Conservation (phyloP, 306 rosid genomes). For the Vigna reflexopilosa region DNA sequence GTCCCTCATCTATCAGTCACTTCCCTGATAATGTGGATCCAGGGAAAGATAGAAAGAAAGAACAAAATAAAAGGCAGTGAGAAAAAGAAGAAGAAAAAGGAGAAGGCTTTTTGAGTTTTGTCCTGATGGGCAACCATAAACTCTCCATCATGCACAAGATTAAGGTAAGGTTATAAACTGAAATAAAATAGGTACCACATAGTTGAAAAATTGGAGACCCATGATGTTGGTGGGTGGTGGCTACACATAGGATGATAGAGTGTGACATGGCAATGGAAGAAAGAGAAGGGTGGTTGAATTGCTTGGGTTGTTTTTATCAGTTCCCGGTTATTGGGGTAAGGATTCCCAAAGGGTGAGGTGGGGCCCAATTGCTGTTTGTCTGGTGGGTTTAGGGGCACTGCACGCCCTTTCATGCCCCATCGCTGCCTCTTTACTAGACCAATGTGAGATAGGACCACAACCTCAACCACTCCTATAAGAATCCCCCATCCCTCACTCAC, state of each 20-base stretch:
- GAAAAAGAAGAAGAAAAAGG: background rate
- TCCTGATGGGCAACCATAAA: conserved; percentile 46
- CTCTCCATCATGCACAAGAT: conserved; percentile 48
- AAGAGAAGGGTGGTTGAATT: conserved; percentile 41
- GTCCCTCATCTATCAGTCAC: conserved; percentile 43
- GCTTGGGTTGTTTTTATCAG: conserved; percentile 51
- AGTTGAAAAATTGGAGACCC: conserved; percentile 54
- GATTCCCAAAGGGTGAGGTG: conserved; percentile 64
- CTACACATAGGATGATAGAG: conserved; percentile 50
- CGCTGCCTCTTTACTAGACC: conserved; percentile 64
- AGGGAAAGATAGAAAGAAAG: conserved; percentile 45
- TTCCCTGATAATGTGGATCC: conserved; percentile 64
- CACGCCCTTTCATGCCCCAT: conserved; percentile 88
- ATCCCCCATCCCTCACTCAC: conserved; percentile 38
- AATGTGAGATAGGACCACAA: conserved; percentile 54
- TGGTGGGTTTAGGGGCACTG: conserved; percentile 72
- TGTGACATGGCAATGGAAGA: conserved; percentile 52
- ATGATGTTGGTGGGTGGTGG: conserved; percentile 66
- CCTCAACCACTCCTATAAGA: conserved; percentile 53
- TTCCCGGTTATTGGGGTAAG: conserved; percentile 50
- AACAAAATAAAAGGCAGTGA: conserved; percentile 42
- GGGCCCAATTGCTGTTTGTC: conserved; percentile 69
- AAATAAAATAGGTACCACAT: conserved; percentile 35
- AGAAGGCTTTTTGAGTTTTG: conserved; percentile 38
- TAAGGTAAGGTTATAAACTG: conserved; percentile 33